Evolutionary conservation across 805 yeast species (phyloP), one percentile per base, ranked within the genome.

Genomic region (Candida anglica): DNA sequence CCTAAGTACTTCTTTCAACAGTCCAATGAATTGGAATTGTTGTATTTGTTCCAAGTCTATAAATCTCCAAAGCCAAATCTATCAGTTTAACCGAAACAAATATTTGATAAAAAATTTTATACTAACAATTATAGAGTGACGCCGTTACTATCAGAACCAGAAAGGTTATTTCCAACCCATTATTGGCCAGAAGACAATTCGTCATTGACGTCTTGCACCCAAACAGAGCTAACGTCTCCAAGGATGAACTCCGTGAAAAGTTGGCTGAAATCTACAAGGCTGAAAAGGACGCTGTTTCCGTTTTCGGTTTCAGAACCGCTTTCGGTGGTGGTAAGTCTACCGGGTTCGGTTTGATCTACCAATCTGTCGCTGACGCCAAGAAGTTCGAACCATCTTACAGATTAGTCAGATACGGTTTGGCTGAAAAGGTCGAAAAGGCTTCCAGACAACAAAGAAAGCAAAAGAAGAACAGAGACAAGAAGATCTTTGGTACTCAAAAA

Each of bases 391-490:
- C 99, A 77, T 67, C 87, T 56, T 93, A 93, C 94, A 89, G 99
- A 78, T 86, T 87, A 67, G 95, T 93, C 60, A 89, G 99, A 85
- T 85, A 86, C 80, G 98, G 98, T 65, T 80, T 89, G 68, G 97
- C 95, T 66, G 77, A 76, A 58, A 88, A 86, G 82, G 89, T 83
- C 63, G 97, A 91, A 75, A 88, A 87, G 80, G 78, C 96, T 60
- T 87, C 97, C 61, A 89, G 98, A 88, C 96, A 89, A 79, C 98
- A 93, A 81, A 87, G 98, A 82, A 93, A 93, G 77, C 98, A 91
- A 81, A 87, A 85, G 88, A 91, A 93, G 89, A 93, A 93, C 95
- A 88, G 97, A 81, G 96, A 85, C 66, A 82, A 84, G 88, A 93
- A 93, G 86, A 72, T 86, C 83, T 88, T 91, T 66, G 99, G 99